Conservation (phyloP, 495 filamentous ascomycete species). For the Neurospora cerealis region DNA sequence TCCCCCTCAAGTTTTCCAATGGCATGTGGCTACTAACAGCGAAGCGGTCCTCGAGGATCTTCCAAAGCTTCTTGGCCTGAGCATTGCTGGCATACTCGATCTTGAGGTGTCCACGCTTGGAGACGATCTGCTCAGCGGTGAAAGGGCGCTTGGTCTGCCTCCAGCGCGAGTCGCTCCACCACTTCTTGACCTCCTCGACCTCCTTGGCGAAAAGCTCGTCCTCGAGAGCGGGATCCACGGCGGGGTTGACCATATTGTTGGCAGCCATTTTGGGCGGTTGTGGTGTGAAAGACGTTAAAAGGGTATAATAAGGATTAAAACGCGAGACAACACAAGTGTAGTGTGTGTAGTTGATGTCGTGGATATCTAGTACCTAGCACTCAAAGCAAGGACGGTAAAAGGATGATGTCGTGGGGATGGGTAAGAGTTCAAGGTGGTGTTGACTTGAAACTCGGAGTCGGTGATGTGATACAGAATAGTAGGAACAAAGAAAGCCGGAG, state of each 20-base stretch:
- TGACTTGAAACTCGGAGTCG: not conserved
- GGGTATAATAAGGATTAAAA: not conserved
- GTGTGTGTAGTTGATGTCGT: not conserved
- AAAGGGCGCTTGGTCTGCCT: slow-evolving; percentile 84
- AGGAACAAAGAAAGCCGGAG: not conserved
- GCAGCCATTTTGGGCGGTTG: slow-evolving; percentile 38
- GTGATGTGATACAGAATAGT: not conserved
- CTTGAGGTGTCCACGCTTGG: slow-evolving; percentile 84
- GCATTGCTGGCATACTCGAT: slow-evolving; percentile 86
- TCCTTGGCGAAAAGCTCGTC: slow-evolving; percentile 72
- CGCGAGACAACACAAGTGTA: not conserved
- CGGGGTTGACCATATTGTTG: slow-evolving; percentile 43
- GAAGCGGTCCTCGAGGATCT: slow-evolving; percentile 76
- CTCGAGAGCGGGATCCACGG: slow-evolving; percentile 56
- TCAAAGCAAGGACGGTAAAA: not conserved
- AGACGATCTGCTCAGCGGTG: slow-evolving; percentile 93
- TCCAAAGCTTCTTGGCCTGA: slow-evolving; percentile 90
- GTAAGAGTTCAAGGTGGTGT: not conserved
- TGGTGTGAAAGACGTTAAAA: not conserved
- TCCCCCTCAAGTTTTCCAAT: not conserved
- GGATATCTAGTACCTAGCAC: not conserved
- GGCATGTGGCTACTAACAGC: slow-evolving; percentile 2
- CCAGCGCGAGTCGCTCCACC: slow-evolving; percentile 93
- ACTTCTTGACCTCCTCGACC: slow-evolving; percentile 77
- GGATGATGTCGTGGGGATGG: not conserved